These are phyloP conservation scores for Sphaerostilbella broomeana DNA, from an alignment of 2,329 filamentous ascomycete genomes.

Conservation along the genomic window DNA sequence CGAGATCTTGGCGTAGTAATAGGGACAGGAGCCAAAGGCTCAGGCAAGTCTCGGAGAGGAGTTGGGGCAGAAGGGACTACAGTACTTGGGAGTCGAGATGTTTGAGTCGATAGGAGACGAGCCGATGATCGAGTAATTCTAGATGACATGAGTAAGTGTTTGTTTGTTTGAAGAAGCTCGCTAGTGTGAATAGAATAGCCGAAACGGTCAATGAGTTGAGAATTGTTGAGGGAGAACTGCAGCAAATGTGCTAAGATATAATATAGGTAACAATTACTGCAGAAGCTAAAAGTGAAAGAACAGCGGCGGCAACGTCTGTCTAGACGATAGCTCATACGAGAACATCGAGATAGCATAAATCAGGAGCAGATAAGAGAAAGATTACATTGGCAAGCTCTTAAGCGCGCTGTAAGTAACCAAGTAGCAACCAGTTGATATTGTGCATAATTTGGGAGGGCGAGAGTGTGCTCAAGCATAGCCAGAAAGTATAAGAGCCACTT, in stretches of 20 bases:
- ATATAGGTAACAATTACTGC: background rate
- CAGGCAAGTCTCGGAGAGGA: constrained; percentile 18
- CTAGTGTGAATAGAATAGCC: no score
- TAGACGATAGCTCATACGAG: no score
- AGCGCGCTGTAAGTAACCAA: no score
- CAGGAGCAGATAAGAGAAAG: no score
- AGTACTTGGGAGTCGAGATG: constrained; percentile 39
- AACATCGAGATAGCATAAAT: no score
- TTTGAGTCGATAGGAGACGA: constrained; percentile 71
- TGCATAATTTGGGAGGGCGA: no score
- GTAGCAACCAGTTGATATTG: no score
- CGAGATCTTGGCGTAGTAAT: constrained; percentile 43
- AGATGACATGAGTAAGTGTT: constrained; percentile 87
- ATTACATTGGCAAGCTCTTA: no score
- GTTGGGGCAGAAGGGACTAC: constrained; percentile 30
- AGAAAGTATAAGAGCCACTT: no score
- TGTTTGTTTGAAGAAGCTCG: no score
- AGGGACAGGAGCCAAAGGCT: constrained; percentile 35
- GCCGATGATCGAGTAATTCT: constrained; percentile 95
- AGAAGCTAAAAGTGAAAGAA: background rate
- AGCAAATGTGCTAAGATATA: background rate
- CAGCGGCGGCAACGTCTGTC: no score
- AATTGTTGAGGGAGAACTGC: constrained; percentile 17
- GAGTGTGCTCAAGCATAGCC: no score
- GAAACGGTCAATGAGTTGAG: constrained; percentile 16